phyloP scores from a whole-genome alignment of 2,329 filamentous ascomycete species.

The Plectosphaerella sp. region DNA sequence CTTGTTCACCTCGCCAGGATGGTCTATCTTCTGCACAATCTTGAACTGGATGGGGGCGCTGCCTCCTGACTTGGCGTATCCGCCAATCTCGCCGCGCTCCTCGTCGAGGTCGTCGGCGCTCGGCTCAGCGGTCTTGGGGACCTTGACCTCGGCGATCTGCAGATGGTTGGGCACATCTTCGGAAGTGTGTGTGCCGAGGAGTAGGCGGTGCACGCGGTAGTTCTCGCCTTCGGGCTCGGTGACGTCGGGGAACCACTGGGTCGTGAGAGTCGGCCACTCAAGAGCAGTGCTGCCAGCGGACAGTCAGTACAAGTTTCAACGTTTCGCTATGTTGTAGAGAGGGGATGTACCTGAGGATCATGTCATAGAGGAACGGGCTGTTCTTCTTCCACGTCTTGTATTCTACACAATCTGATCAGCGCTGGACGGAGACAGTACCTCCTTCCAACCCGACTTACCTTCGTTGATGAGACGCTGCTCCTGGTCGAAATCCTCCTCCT shows the following conservation, averaged over 20 bases:
- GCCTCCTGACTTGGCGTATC: constrained; percentile 74
- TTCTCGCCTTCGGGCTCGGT: constrained; percentile 84
- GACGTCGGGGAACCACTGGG: constrained; percentile 96
- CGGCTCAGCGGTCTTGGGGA: constrained; percentile 72
- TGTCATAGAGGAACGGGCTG: constrained; percentile 94
- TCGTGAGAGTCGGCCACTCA: constrained; percentile 95
- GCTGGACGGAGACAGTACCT: neutral
- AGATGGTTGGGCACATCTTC: constrained; percentile 83
- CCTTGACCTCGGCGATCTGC: constrained; percentile 89
- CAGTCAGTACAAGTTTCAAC: constrained; percentile 1
- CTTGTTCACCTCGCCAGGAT: constrained; percentile 97
- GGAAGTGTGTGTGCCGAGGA: constrained; percentile 93
- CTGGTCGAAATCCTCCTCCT: constrained; percentile 67
- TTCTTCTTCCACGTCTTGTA: constrained; percentile 99
- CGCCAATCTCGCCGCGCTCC: constrained; percentile 86
- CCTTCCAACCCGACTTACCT: constrained; percentile 40
- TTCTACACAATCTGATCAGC: constrained; percentile 46
- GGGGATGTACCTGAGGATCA: constrained; percentile 72
- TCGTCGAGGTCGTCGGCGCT: constrained; percentile 87
- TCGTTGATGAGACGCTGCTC: constrained; percentile 93
- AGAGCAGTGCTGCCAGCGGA: constrained; percentile 65
- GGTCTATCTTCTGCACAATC: constrained; percentile 92
- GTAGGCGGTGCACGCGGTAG: constrained; percentile 79
- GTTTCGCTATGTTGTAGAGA: neutral
- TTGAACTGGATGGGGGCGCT: constrained; percentile 77